phyloP scores from a whole-genome alignment of 441 rosid genomes.

The Pelargonium fulgidum region DNA sequence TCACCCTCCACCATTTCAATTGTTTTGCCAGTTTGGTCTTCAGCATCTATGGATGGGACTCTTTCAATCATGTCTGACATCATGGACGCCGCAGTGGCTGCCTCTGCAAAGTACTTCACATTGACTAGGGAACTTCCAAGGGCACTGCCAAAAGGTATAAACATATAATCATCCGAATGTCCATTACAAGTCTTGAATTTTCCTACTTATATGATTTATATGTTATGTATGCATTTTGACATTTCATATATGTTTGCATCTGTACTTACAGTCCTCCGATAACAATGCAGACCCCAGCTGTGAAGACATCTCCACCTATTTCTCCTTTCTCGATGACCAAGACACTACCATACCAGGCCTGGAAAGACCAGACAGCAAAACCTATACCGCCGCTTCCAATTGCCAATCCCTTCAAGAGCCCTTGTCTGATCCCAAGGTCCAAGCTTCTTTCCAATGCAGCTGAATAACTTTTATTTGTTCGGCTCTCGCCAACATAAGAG shows the following conservation, averaged over 20 bases:
- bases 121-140: conserved; percentile 20
- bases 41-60: conserved; percentile 18
- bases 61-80: conserved; percentile 24
- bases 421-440: conserved; percentile 26
- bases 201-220: too few relatives aligned
- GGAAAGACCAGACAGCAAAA: conserved; percentile 25
- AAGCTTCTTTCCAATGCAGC: conserved; percentile 17
- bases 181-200: too few relatives aligned
- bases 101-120: conserved; percentile 23
- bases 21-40: conserved; percentile 14
- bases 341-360: conserved; percentile 24
- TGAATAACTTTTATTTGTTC: conserved; percentile 2
- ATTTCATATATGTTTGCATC: neutral
- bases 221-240: neutral
- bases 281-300: conserved; percentile 16
- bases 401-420: conserved; percentile 22
- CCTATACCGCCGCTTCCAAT: conserved; percentile 21
- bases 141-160: conserved; percentile 11
- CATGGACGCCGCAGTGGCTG: conserved; percentile 16
- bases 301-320: conserved; percentile 18
- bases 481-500: conserved; percentile 21
- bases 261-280: conserved; percentile 19
- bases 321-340: conserved; percentile 19
- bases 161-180: too few relatives aligned
- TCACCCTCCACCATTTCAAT: conserved; percentile 28